Base-by-base conservation (phyloP, 1,284 basidiomycete genomes). In the Kwoniella shivajii region DNA sequence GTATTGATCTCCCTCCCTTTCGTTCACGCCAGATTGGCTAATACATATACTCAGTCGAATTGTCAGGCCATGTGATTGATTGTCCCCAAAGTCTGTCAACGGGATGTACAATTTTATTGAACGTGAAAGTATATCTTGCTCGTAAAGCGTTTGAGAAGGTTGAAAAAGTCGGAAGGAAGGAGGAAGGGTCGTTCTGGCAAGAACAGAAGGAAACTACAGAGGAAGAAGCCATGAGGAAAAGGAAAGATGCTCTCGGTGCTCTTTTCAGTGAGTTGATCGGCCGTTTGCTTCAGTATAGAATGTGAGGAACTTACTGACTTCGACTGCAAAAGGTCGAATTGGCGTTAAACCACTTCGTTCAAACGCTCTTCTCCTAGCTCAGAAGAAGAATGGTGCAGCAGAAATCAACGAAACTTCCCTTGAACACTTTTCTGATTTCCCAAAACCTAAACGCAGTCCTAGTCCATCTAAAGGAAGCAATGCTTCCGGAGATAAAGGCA, bases 141-240 rank as follows among this genome's bases (percentile, higher is more conserved):
- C 66, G 70, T 6, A 59, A 68, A 34, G 77, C 75, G 0, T 78
- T 78, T 50, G 65, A 67, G 33, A 67, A 65, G 38, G 59, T 66
- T 1, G 66, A 71, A 31, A 69, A 69, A 55, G 62, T 62, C 22
- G 69, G 67, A 6, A 48, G 71, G 27, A 54, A 60, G 24, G 66
- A 68, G 20, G 53, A 52, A 30, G 63, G 67, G 1, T 64, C 68
- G 2, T 78, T 75, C 50, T 78, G 76, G 76, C 72, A 76, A 45
- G 74, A 77, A 42, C 75, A 78, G 51, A 71, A 74, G 43, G 77
- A 78, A 60, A 77, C 77, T 0, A 65, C 54, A 9, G 73, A 73
- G 31, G 76, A 78, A 45, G 70, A 75, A 52, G 72, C 71, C 5
- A 76, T 78, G 74, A 56, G 77, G 18, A 68, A 70, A 52, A 58